Base-by-base conservation (phyloP, 2,329 filamentous ascomycete species). In the Falciphora oryzae region DNA sequence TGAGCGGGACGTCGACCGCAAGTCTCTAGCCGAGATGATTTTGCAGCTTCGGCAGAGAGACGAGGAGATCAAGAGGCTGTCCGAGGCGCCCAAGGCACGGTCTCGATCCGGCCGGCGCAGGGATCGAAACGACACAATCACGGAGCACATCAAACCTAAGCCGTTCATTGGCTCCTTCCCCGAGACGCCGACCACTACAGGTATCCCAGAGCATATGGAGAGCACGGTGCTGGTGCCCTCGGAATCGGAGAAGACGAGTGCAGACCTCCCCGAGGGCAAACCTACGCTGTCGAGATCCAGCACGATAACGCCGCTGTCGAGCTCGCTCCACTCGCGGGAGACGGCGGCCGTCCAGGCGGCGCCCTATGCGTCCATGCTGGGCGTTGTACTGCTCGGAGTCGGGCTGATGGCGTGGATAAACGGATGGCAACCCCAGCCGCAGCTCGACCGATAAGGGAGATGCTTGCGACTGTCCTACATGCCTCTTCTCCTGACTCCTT, bases 321-420 rank as follows among this genome's bases (percentile, higher is more conserved):
- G 73, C 16, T 70, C 79, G 31, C 72, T 78, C 69, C 79, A 74
- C 63, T 73, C 77, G 67, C 80, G 73, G 65, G 80, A 83, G 60
- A 77, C 76, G 68, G 79, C 74, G 62, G 71, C 83, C 65, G 73
- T 85, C 67, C 82, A 88, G 59, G 82, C 84, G 65, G 80, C 91
- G 65, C 91, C 91, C 22, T 94, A 93, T 72, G 89, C 89, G 57
- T 93, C 90, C 2, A 92, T 94, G 85, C 77, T 95, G 59, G 89
- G 91, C 14, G 91, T 95, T 38, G 91, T 95, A 31, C 76, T 95
- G 65, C 79, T 95, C 66, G 91, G 91, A 38, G 89, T 95, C 79
- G 90, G 91, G 18, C 75, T 95, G 68, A 95, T 95, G 91, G 90
- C 90, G 57, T 93, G 93, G 76, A 82, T 95, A 70, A 95, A 95